Evolutionary conservation across 768 basidiomycete genomes (phyloP).

Genomic region (Rhodotorula kratochvilovae): DNA sequence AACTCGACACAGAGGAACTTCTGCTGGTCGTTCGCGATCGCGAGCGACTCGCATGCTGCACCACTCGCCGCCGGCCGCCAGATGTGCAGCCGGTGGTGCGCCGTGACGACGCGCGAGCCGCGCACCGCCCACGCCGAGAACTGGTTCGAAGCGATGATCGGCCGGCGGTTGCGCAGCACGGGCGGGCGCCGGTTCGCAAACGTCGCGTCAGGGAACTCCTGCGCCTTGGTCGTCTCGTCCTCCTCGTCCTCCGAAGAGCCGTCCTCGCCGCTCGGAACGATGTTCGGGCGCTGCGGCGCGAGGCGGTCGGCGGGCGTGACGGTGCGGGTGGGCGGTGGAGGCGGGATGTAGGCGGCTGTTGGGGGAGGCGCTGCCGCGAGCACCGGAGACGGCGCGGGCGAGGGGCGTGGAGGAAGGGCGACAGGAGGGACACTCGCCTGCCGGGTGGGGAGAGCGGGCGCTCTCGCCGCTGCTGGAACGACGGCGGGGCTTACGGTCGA

Average conservation of each 20-base stretch:
- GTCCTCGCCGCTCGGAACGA: slow-evolving; percentile 5
- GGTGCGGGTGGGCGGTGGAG: slow-evolving; percentile 30
- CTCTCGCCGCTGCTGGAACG: background rate
- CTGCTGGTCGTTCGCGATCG: slow-evolving; percentile 66
- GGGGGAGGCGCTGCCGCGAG: background rate
- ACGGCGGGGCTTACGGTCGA: too few relatives aligned
- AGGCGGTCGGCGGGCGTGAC: slow-evolving; percentile 5
- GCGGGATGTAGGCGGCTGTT: slow-evolving; percentile 20
- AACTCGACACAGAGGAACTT: slow-evolving; percentile 76
- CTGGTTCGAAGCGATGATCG: slow-evolving; percentile 39
- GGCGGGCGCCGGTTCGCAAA: slow-evolving; percentile 51
- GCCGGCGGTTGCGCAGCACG: slow-evolving; percentile 45
- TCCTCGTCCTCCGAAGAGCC: slow-evolving; percentile 35
- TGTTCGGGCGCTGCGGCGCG: slow-evolving; percentile 7
- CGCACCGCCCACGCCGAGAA: slow-evolving; percentile 47
- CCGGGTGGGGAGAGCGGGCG: background rate
- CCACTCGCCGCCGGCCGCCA: slow-evolving; percentile 44
- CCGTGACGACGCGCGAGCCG: slow-evolving; percentile 48
- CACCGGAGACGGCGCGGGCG: background rate
- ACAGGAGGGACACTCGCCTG: background rate
- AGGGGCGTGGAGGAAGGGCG: background rate
- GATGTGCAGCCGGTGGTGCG: slow-evolving; percentile 45
- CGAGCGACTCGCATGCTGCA: slow-evolving; percentile 50
- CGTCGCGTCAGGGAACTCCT: slow-evolving; percentile 51
- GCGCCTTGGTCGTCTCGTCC: slow-evolving; percentile 17